Evolutionary conservation across 208 protist species (phyloP).

Genomic region (Trypanosoma platydactyli): DNA sequence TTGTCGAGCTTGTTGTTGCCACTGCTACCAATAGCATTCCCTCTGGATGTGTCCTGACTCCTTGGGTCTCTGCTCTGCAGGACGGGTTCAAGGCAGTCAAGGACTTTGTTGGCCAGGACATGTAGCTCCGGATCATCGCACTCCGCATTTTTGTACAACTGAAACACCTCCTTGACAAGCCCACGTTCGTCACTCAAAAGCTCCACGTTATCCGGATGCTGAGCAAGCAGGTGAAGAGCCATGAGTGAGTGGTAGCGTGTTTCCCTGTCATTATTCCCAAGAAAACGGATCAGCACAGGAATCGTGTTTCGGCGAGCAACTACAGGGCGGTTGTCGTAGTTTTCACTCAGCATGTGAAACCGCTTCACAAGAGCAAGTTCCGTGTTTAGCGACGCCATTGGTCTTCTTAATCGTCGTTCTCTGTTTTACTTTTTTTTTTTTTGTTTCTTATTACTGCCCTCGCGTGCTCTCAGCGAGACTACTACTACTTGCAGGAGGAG

Average conservation of each 20-base stretch:
- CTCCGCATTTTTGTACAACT: constrained; percentile 71
- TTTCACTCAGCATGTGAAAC: constrained; percentile 67
- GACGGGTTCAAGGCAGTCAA: constrained; percentile 50
- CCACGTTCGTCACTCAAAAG: constrained; percentile 48
- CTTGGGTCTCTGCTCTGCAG: constrained; percentile 57
- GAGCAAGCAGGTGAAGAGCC: constrained; percentile 68
- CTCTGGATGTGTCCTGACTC: constrained; percentile 8
- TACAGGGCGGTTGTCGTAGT: constrained; percentile 76
- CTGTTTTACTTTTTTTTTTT: constrained; percentile 14
- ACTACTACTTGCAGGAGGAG: background rate
- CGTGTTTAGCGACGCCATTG: constrained; percentile 62
- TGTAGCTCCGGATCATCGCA: constrained; percentile 82
- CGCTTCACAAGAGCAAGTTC: constrained; percentile 82
- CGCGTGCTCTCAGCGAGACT: background rate
- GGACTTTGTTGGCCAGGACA: constrained; percentile 44
- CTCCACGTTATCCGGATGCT: constrained; percentile 88
- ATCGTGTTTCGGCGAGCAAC: constrained; percentile 86
- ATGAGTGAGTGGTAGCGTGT: constrained; percentile 70
- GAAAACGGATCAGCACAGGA: constrained; percentile 75
- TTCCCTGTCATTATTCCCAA: constrained; percentile 77
- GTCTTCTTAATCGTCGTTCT: background rate
- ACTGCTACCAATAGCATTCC: constrained; percentile 5
- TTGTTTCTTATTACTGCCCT: background rate
- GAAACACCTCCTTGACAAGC: constrained; percentile 55
- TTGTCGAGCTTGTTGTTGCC: constrained; percentile 9